A percentile compares a stretch with the other conserved stretches of the same genome.
phyloP scores from a whole-genome alignment of 1,284 basidiomycete genomes.

The Ganoderma sinense region DNA sequence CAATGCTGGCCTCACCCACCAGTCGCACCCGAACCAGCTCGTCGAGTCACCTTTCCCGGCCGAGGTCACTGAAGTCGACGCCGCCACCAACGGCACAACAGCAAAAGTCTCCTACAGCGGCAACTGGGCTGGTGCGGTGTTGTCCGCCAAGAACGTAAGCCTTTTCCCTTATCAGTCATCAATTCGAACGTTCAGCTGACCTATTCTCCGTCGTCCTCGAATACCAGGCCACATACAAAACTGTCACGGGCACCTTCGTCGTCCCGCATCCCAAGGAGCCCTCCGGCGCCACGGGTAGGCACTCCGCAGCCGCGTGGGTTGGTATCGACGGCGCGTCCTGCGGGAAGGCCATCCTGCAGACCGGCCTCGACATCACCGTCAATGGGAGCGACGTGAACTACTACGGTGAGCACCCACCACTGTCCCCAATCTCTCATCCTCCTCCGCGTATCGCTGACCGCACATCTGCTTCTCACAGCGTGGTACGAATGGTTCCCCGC shows the following conservation, averaged over 20 bases:
- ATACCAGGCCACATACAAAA: slow-evolving; percentile 38
- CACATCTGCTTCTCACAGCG: slow-evolving; percentile 28
- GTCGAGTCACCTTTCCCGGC: neutral
- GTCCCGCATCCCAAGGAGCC: slow-evolving; percentile 38
- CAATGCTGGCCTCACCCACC: slow-evolving; percentile 19
- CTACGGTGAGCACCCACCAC: slow-evolving; percentile 11
- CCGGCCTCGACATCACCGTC: slow-evolving; percentile 41
- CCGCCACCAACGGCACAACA: slow-evolving; percentile 24
- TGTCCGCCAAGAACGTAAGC: slow-evolving; percentile 25
- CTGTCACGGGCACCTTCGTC: slow-evolving; percentile 42
- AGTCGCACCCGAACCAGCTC: slow-evolving; percentile 26
- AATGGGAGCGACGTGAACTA: slow-evolving; percentile 31
- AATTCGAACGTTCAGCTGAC: neutral
- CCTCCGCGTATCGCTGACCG: too few species aligned
- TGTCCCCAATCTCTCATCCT: too few species aligned
- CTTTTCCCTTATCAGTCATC: too few species aligned
- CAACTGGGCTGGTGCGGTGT: slow-evolving; percentile 40
- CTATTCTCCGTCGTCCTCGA: too few species aligned
- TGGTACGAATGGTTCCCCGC: slow-evolving; percentile 50
- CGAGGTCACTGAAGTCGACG: slow-evolving; percentile 4
- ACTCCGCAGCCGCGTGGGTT: slow-evolving; percentile 37
- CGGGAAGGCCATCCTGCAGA: slow-evolving; percentile 28
- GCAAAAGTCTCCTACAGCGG: slow-evolving; percentile 28
- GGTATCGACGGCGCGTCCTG: slow-evolving; percentile 31
- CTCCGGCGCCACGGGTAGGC: slow-evolving; percentile 32